phyloP scores from a whole-genome alignment of 306 rosid genomes.

The Vigna reflexopilosa region DNA sequence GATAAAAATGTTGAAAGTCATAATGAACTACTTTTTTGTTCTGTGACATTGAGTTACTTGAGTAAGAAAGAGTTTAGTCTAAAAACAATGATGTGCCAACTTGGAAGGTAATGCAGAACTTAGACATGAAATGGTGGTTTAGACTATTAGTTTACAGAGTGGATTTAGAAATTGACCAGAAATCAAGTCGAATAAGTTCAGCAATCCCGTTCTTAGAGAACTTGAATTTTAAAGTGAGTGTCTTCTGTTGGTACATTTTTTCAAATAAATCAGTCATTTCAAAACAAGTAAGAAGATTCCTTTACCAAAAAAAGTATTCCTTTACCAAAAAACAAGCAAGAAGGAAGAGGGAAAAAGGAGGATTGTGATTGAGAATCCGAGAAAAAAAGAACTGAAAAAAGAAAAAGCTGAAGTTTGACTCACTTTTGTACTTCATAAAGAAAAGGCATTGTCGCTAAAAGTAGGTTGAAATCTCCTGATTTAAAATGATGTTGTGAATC shows the following conservation, averaged over 20 bases:
- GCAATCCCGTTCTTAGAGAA: neutral
- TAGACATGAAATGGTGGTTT: constrained; percentile 6
- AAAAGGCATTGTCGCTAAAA: constrained; percentile 38
- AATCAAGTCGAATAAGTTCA: constrained; percentile 28
- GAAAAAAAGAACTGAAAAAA: constrained; percentile 40
- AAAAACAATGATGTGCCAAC: neutral
- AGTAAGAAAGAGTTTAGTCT: neutral
- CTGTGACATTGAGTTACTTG: constrained; percentile 2
- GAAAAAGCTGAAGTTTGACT: constrained; percentile 58
- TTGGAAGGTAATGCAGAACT: neutral
- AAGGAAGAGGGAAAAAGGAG: constrained; percentile 23
- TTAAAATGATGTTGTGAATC: constrained; percentile 23
- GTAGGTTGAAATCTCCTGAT: constrained; percentile 30
- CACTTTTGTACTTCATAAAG: constrained; percentile 40
- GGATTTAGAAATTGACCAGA: constrained; percentile 4
- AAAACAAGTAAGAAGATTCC: constrained; percentile 19
- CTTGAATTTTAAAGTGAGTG: constrained; percentile 16
- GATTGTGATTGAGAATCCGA: constrained; percentile 57
- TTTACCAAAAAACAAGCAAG: constrained; percentile 4
- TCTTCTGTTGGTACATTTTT: constrained; percentile 42
- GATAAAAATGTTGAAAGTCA: constrained; percentile 26
- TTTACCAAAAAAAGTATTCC: neutral
- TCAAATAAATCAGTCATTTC: constrained; percentile 35
- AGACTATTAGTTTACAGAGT: neutral
- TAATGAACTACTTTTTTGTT: constrained; percentile 14